Evolutionary conservation across 192 early-diverging fungal genomes (phyloP).

Genomic region (Chytriomyces hyalinus): DNA sequence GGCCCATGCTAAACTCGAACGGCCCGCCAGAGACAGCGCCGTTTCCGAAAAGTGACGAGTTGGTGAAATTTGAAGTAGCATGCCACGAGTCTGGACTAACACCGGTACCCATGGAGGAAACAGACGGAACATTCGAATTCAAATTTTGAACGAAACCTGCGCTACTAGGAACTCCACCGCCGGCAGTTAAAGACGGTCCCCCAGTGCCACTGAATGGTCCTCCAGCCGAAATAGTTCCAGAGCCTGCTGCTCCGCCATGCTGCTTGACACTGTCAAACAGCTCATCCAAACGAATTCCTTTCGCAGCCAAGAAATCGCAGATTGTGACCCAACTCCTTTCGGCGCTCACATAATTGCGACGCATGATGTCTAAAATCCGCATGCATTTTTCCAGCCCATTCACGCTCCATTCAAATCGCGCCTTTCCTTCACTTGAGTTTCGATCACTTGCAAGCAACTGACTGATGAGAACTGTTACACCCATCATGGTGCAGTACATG

Average conservation of each 20-base stretch:
- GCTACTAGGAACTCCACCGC: not conserved
- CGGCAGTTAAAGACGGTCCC: not conserved
- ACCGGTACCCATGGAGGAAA: not conserved
- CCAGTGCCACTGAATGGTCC: no score
- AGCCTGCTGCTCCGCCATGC: not conserved
- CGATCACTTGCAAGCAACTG: not conserved
- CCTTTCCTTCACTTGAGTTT: not conserved
- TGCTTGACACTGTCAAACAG: not conserved
- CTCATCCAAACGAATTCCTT: conserved; percentile 25
- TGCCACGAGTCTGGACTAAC: not conserved
- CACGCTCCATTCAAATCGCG: not conserved
- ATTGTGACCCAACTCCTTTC: conserved; percentile 16
- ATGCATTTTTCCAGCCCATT: conserved; percentile 15
- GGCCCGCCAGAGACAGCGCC: not conserved
- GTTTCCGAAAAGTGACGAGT: conserved; percentile 2
- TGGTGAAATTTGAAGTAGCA: not conserved
- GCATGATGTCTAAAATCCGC: conserved; percentile 20
- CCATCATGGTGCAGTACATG: conserved; percentile 16
- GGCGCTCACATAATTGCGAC: not conserved
- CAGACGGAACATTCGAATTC: not conserved
- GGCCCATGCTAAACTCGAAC: not conserved
- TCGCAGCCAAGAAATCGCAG: conserved; percentile 14
- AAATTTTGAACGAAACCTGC: not conserved
- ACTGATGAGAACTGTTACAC: not conserved
- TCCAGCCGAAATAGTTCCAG: not conserved